Conservation (phyloP, 331 rosid species). For the Prunus yedoensis region DNA sequence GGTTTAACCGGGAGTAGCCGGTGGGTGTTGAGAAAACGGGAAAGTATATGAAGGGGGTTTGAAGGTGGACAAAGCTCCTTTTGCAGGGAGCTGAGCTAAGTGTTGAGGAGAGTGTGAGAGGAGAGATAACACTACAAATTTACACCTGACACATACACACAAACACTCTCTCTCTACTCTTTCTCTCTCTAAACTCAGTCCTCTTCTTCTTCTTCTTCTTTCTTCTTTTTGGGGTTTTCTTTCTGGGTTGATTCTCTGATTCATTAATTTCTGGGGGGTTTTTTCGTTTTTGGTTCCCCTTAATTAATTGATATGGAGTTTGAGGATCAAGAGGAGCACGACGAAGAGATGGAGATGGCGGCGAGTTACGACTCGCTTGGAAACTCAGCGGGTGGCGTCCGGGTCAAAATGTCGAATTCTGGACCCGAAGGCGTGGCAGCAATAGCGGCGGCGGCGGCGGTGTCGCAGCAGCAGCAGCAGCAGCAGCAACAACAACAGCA, state of each 20-base stretch:
- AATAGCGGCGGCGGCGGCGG: slow-evolving; percentile 11
- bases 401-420: slow-evolving; percentile 44
- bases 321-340: slow-evolving; percentile 81
- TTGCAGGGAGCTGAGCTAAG: slow-evolving; percentile 3
- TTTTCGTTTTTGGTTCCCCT: not conserved
- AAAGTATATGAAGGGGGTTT: slow-evolving; percentile 47
- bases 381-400: slow-evolving; percentile 33
- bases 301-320: slow-evolving; percentile 55
- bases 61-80: slow-evolving; percentile 20
- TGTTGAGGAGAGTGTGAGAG: slow-evolving; percentile 1
- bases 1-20: slow-evolving; percentile 53
- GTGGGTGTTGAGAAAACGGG: slow-evolving; percentile 38
- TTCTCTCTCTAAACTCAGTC: not conserved
- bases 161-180: slow-evolving; percentile 8
- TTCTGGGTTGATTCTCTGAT: not conserved
- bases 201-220: not conserved
- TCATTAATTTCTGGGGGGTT: not conserved
- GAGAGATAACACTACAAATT: slow-evolving; percentile 16
- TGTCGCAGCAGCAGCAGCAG: slow-evolving; percentile 10
- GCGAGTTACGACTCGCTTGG: slow-evolving; percentile 54
- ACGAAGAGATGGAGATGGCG: slow-evolving; percentile 63
- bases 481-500: no score
- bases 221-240: not conserved
- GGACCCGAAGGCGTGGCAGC: not conserved
- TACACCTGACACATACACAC: slow-evolving; percentile 22